Conservation (phyloP, 2,329 filamentous ascomycete genomes). For the Coniochaeta sp. region DNA sequence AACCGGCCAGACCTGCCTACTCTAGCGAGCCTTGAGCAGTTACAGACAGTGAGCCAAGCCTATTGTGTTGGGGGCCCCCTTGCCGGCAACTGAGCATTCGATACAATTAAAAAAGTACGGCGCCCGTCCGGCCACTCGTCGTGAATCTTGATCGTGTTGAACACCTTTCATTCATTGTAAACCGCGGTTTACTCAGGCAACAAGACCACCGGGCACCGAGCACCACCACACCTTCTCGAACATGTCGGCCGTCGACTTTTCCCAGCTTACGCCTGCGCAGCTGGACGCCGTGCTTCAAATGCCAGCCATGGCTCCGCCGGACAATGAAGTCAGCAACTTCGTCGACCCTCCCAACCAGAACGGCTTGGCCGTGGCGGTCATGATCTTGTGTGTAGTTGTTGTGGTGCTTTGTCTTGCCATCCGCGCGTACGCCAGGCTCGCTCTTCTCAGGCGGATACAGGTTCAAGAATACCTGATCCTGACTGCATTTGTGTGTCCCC, state of each 20-base stretch:
- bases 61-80: background rate
- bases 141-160: background rate
- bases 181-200: background rate
- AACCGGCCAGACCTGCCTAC: slow-evolving; percentile 1
- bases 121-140: slow-evolving; percentile 1
- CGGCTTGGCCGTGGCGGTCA: slow-evolving; percentile 6
- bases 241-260: slow-evolving; percentile 1
- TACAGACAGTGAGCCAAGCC: background rate
- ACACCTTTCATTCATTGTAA: background rate
- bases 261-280: background rate
- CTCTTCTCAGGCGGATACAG: slow-evolving; percentile 1
- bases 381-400: slow-evolving; percentile 11
- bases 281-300: background rate
- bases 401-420: slow-evolving; percentile 15
- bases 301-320: slow-evolving; percentile 2
- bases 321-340: background rate
- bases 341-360: slow-evolving; percentile 7
- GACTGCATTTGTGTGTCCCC: slow-evolving; percentile 2
- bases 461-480: slow-evolving; percentile 3
- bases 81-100: background rate
- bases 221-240: background rate
- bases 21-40: background rate
- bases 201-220: background rate
- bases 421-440: slow-evolving; percentile 3
- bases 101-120: slow-evolving; percentile 1